phyloP scores from a whole-genome alignment of 2,329 filamentous ascomycete species.

The Periglandula ipomoeae region DNA sequence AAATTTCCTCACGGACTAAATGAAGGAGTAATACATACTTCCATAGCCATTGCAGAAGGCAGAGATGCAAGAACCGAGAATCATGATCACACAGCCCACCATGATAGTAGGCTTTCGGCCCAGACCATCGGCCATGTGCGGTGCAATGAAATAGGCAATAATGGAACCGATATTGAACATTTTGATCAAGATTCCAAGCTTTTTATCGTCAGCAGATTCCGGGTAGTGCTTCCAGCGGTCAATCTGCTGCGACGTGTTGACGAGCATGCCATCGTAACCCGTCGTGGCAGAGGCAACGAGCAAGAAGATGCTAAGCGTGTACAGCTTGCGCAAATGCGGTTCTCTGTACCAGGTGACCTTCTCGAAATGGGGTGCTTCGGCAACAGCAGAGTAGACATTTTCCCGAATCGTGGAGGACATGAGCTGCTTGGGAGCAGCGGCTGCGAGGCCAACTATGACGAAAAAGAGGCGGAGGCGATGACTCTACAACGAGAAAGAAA shows the following conservation, averaged over 20 bases:
- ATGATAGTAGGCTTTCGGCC: slow-evolving; percentile 36
- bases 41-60: slow-evolving; percentile 34
- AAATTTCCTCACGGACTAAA: too few relatives aligned
- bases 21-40: slow-evolving; percentile 29
- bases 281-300: slow-evolving; percentile 53
- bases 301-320: slow-evolving; percentile 42
- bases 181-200: too few relatives aligned
- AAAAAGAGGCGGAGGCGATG: not conserved
- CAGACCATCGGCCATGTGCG: slow-evolving; percentile 33
- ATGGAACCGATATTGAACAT: too few relatives aligned
- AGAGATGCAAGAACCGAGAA: slow-evolving; percentile 30
- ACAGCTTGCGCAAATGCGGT: slow-evolving; percentile 47
- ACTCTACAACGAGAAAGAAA: too few relatives aligned
- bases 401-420: slow-evolving; percentile 11
- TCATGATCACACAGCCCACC: slow-evolving; percentile 35
- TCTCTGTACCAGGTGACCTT: slow-evolving; percentile 47
- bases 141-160: slow-evolving; percentile 15
- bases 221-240: too few relatives aligned
- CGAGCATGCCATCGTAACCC: slow-evolving; percentile 52
- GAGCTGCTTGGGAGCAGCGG: slow-evolving; percentile 9
- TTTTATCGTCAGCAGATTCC: too few relatives aligned
- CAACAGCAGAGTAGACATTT: slow-evolving; percentile 29
- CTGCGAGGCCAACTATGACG: slow-evolving; percentile 6
- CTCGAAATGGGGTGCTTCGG: slow-evolving; percentile 41
- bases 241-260: slow-evolving; percentile 49